Evolutionary conservation across 176 grass and related monocot genomes (phyloP), one percentile per base, ranked within the genome.

Genomic region (Musa schizocarpa): DNA sequence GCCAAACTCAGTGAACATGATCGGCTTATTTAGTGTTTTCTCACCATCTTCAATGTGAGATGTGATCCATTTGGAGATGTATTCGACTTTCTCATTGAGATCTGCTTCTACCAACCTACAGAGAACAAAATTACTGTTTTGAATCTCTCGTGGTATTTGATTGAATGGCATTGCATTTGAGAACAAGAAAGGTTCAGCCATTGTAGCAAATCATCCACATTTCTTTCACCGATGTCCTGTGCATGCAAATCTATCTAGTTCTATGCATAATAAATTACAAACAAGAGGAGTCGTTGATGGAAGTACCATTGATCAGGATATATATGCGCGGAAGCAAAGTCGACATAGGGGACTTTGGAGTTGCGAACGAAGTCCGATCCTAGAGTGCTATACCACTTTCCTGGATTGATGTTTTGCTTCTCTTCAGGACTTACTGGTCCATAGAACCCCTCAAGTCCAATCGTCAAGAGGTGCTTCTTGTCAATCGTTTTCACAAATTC

Each of bases 391-490:
- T 80, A 81, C 91, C 91, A 99, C 11, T 79, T 48, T 21, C 96
- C 96, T 3, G 96, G 96, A 23, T 99, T 99, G 67, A 92, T 29
- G 20, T 43, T 72, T 10, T 84, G 71, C 78, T 92, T 99, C 19
- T 80, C 71, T 10, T 74, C 54, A 0, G 88, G 65, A 21, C 88
- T 89, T 72, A 77, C 82, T 29, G 84, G 83, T 43, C 96, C 88
- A 51, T 99, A 99, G 80, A 99, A 99, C 20, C 96, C 96, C 81
- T 99, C 96, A 1, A 88, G 84, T 56, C 91, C 96, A 11, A 95
- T 81, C 21, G 96, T 99, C 74, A 99, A 79, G 49, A 99, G 85
- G 43, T 99, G 96, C 71, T 81, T 88, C 74, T 74, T 64, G 76
- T 99, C 96, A 27, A 92, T 82, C 53, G 88, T 84, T 57, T 99